phyloP scores from a whole-genome alignment of 352 stramenopile genomes.

The Phytopythium cucurbitacearum region DNA sequence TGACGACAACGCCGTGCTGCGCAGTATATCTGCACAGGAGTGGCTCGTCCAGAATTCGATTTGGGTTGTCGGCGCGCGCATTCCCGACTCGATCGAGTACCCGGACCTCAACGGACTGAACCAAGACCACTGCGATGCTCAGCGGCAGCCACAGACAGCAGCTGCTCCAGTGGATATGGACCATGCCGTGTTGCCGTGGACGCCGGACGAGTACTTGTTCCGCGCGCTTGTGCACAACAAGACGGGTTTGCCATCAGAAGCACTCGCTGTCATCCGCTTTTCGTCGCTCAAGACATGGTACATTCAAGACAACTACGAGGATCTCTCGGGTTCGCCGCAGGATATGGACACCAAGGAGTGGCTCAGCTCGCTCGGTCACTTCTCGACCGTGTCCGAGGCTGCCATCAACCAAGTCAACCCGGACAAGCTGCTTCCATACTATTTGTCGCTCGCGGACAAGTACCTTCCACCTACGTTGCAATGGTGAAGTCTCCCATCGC shows the following conservation, averaged over 20 bases:
- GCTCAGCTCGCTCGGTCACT: slow-evolving; percentile 39
- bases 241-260: slow-evolving; percentile 55
- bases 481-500: slow-evolving; percentile 36
- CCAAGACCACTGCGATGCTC: slow-evolving; percentile 35
- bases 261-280: slow-evolving; percentile 54
- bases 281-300: slow-evolving; percentile 79
- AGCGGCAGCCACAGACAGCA: background rate
- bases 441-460: slow-evolving; percentile 59
- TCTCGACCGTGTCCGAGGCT: slow-evolving; percentile 32
- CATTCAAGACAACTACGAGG: slow-evolving; percentile 44
- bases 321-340: slow-evolving; percentile 32
- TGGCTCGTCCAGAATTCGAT: slow-evolving; percentile 64
- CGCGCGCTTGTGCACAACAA: slow-evolving; percentile 62
- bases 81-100: slow-evolving; percentile 59
- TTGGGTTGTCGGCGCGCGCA: slow-evolving; percentile 55
- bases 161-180: slow-evolving; percentile 22
- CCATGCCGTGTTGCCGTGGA: slow-evolving; percentile 46
- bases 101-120: slow-evolving; percentile 66
- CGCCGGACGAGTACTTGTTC: slow-evolving; percentile 76
- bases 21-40: slow-evolving; percentile 65
- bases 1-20: slow-evolving; percentile 55
- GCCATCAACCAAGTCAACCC: slow-evolving; percentile 33
- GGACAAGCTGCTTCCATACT: slow-evolving; percentile 53
- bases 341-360: slow-evolving; percentile 67
- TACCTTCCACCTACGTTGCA: slow-evolving; percentile 62